These are phyloP conservation scores for Elongisporangium anandrum DNA, from an alignment of 352 stramenopile genomes.

Conservation along the genomic window DNA sequence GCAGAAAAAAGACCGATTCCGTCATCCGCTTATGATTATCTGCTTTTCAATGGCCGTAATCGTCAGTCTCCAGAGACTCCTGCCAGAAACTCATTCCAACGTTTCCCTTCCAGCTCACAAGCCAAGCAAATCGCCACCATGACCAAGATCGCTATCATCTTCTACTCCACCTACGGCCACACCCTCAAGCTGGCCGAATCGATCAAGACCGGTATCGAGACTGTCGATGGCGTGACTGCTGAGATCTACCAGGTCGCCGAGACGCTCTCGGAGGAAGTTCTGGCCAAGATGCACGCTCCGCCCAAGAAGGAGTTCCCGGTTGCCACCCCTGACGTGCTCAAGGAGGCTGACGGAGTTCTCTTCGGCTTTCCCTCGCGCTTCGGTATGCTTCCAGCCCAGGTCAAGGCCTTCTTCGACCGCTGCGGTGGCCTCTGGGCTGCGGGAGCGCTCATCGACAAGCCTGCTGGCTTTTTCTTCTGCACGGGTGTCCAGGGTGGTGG, in stretches of 20 bases:
- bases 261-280: constrained; percentile 61
- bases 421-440: constrained; percentile 57
- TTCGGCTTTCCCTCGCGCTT: constrained; percentile 75
- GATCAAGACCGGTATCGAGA: constrained; percentile 63
- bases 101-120: background rate
- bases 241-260: constrained; percentile 61
- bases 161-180: constrained; percentile 84
- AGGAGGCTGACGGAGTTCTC: constrained; percentile 61
- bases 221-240: constrained; percentile 31
- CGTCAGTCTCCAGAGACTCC: too few species aligned
- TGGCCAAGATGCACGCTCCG: constrained; percentile 70
- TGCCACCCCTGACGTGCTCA: constrained; percentile 41
- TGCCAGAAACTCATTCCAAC: too few species aligned
- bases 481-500: constrained; percentile 60
- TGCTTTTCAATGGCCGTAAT: background rate
- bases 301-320: constrained; percentile 59
- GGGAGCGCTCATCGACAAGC: constrained; percentile 61
- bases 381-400: constrained; percentile 53
- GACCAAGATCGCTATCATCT: constrained; percentile 69
- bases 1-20: background rate
- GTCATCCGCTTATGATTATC: background rate
- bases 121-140: constrained; percentile 9
- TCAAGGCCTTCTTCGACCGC: constrained; percentile 73
- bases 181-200: constrained; percentile 56
- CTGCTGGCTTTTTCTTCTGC: constrained; percentile 62